Evolutionary conservation across 768 basidiomycete genomes (phyloP), one percentile per base, ranked within the genome.

Genomic region (Clavaria fumosa): DNA sequence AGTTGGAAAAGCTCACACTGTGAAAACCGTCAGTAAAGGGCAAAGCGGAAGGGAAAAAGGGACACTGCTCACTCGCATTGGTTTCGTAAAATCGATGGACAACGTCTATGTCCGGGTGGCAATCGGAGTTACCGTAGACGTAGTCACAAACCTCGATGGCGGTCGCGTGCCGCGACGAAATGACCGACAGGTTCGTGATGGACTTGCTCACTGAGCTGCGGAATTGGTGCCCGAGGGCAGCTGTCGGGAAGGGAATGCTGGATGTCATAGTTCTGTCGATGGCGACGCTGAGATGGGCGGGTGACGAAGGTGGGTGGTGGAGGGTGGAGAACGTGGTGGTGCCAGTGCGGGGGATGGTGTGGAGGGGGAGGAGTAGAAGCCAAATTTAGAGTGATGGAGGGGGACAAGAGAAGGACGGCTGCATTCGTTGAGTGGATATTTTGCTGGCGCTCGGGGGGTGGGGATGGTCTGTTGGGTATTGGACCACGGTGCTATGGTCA

Each of bases 141-240:
- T 70, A 67, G 42, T 75, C 67, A 48, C 80, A 78, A 20, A 82
- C 70, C 42, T 84, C 76, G 6, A 78, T 55, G 11, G 78, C 72
- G 1, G 73, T 72, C 3, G 70, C 57, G 26, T 74, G 67, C 41
- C 26, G 26, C 14, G 9, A 9, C 9, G 26, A 28, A 28, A 28
- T 14, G 9, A 28, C 14, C 9, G 26, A 28, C 48, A 67, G 48
- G 47, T 68, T 56, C 50, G 60, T 39, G 27, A 65, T 41, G 2
- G 66, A 65, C 41, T 63, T 44, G 23, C 50, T 54, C 12, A 34
- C 22, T 11, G 39, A 14, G 15, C 33, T 40, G 23, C n/a, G n/a
- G n/a, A n/a, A n/a, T n/a, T n/a, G n/a, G n/a, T 34, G 27, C 21
- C 32, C 24, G 32, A 20, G 12, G 17, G 26, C 17, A 9, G 6